These are phyloP conservation scores for Holtermanniella nyarrowii DNA, from an alignment of 768 basidiomycete genomes.

Conservation along the genomic window DNA sequence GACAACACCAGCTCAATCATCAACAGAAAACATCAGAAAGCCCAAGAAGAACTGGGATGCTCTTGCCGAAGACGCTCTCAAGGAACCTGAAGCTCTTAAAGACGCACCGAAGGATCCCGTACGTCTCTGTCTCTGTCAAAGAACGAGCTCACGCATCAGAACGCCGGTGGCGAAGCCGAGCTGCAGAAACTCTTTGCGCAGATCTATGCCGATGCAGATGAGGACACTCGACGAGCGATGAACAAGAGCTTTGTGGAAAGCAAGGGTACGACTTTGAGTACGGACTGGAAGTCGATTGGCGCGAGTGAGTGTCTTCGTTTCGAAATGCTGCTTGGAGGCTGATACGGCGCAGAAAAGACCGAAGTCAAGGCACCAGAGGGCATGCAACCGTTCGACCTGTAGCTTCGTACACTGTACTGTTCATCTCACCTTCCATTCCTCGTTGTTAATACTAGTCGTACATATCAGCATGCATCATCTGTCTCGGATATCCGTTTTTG, in stretches of 20 bases:
- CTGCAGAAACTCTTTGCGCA: slow-evolving; percentile 73
- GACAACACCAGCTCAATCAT: slow-evolving; percentile 24
- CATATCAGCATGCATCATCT: too few relatives aligned
- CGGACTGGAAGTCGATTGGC: slow-evolving; percentile 84
- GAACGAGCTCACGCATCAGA: slow-evolving; percentile 45
- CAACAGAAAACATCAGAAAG: slow-evolving; percentile 41
- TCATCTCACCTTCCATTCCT: too few relatives aligned
- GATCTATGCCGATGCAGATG: slow-evolving; percentile 80
- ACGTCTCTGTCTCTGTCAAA: slow-evolving; percentile 1
- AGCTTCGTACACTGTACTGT: too few relatives aligned
- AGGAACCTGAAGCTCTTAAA: slow-evolving; percentile 54
- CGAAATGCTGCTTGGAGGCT: not conserved
- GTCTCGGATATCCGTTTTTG: too few relatives aligned
- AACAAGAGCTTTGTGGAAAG: slow-evolving; percentile 95
- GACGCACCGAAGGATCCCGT: slow-evolving; percentile 16
- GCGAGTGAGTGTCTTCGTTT: slow-evolving; percentile 44
- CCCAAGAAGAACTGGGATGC: slow-evolving; percentile 80
- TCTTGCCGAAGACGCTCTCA: slow-evolving; percentile 60
- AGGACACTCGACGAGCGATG: slow-evolving; percentile 87
- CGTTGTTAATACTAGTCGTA: too few relatives aligned
- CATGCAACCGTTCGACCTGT: too few relatives aligned
- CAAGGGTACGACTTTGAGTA: slow-evolving; percentile 88
- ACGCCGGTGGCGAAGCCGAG: slow-evolving; percentile 75
- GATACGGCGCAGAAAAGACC: slow-evolving; percentile 17
- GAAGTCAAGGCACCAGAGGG: slow-evolving; percentile 74